Evolutionary conservation across 2,329 filamentous ascomycete species (phyloP).

Genomic region (Ascochyta koolunga): DNA sequence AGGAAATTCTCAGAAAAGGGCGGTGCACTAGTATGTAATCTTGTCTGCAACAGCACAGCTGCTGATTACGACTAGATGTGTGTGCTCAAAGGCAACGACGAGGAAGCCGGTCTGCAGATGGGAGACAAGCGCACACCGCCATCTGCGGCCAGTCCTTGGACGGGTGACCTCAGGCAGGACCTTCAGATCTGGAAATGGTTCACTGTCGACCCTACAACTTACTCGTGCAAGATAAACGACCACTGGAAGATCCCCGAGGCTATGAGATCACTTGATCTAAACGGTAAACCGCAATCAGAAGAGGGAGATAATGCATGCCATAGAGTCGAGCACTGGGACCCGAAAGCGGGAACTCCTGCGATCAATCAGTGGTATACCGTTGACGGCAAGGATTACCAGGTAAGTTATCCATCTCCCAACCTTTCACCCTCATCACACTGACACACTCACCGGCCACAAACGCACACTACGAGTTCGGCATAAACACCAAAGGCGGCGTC

Average conservation of each 20-base stretch:
- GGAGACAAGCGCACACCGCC: slow-evolving; percentile 21
- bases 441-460: slow-evolving; percentile 18
- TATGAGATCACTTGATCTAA: slow-evolving; percentile 15
- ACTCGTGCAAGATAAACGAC: slow-evolving; percentile 16
- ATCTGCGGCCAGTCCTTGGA: slow-evolving; percentile 24
- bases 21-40: slow-evolving; percentile 7
- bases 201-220: slow-evolving; percentile 4
- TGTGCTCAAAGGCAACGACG: slow-evolving; percentile 16
- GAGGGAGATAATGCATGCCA: slow-evolving; percentile 24
- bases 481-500: slow-evolving; percentile 19
- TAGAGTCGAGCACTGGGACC: slow-evolving; percentile 24
- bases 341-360: slow-evolving; percentile 4
- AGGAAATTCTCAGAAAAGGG: slow-evolving; percentile 17
- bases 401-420: not conserved
- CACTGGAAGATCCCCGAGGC: slow-evolving; percentile 19
- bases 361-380: slow-evolving; percentile 27
- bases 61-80: not conserved
- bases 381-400: slow-evolving; percentile 16
- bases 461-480: slow-evolving; percentile 23
- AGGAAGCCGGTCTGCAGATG: slow-evolving; percentile 18
- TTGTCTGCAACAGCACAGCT: too few species aligned
- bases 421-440: not conserved
- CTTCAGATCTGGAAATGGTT: slow-evolving; percentile 24
- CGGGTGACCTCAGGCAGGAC: slow-evolving; percentile 10
- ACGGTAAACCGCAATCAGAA: slow-evolving; percentile 9